Conservation (phyloP, 495 filamentous ascomycete species). For the Cairneyella variabilis region DNA sequence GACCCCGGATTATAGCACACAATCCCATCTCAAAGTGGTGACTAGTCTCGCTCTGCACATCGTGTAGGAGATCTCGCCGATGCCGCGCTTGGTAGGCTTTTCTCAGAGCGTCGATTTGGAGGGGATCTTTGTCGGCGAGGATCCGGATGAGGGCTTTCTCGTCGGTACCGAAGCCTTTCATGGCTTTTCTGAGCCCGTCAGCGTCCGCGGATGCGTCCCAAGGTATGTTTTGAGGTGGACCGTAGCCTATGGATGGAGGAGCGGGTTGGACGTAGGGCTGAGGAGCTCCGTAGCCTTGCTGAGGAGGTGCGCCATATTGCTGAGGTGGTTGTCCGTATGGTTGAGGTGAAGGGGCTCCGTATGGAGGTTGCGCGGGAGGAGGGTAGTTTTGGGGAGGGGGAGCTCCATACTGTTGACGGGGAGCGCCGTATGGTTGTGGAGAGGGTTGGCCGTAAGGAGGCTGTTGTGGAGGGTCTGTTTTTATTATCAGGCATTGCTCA, state of each 20-base stretch:
- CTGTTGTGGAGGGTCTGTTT: conserved; percentile 13
- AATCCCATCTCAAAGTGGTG: conserved; percentile 69
- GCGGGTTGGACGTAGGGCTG: conserved; percentile 42
- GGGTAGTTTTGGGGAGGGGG: conserved; percentile 17
- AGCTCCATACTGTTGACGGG: conserved; percentile 16
- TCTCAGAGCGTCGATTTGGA: conserved; percentile 67
- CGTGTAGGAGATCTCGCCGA: conserved; percentile 63
- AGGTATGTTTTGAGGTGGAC: conserved; percentile 54
- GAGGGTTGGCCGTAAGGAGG: conserved; percentile 15
- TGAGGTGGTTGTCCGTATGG: conserved; percentile 28
- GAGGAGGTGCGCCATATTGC: conserved; percentile 42
- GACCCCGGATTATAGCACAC: conserved; percentile 70
- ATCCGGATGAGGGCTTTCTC: conserved; percentile 67
- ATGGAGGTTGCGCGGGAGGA: conserved; percentile 10
- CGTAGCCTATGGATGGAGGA: conserved; percentile 58
- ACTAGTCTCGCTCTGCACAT: conserved; percentile 72
- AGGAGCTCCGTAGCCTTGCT: conserved; percentile 38
- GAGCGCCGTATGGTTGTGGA: conserved; percentile 4
- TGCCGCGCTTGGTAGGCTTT: conserved; percentile 58
- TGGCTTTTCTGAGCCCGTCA: conserved; percentile 67
- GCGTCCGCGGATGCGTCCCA: conserved; percentile 64
- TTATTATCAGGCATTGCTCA: conserved; percentile 3
- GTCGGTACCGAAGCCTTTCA: conserved; percentile 91
- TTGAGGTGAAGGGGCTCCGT: conserved; percentile 20
- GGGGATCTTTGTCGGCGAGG: conserved; percentile 63